phyloP scores from a whole-genome alignment of 257 asterid species.

The Jacaranda mimosifolia region DNA sequence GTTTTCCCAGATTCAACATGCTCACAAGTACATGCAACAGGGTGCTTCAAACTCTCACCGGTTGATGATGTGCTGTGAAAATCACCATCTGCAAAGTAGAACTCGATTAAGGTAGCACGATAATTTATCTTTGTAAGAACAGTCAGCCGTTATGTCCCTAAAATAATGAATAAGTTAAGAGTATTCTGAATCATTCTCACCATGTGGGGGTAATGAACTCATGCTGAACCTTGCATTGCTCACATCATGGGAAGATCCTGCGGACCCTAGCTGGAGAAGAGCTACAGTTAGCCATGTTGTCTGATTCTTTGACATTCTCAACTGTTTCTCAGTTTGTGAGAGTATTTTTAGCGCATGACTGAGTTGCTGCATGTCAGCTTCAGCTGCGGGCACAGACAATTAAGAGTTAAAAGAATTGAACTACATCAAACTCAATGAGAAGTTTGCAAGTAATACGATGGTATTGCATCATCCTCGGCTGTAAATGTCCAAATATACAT shows the following conservation, averaged over 20 bases:
- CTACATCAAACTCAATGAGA: too few relatives aligned
- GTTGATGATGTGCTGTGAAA: slow-evolving; percentile 73
- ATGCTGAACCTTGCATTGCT: slow-evolving; percentile 55
- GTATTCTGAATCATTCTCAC: slow-evolving; percentile 43
- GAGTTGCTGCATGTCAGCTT: slow-evolving; percentile 77
- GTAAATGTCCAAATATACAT: too few relatives aligned
- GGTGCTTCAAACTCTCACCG: slow-evolving; percentile 72
- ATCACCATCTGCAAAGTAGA: slow-evolving; percentile 63
- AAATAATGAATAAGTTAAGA: neutral
- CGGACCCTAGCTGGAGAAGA: slow-evolving; percentile 77
- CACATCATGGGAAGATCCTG: slow-evolving; percentile 50
- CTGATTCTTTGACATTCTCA: slow-evolving; percentile 79
- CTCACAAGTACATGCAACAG: slow-evolving; percentile 51
- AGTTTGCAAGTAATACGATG: too few relatives aligned
- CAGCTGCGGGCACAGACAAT: slow-evolving; percentile 56
- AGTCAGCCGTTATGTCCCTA: neutral
- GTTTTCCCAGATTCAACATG: slow-evolving; percentile 43
- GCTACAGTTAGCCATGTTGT: slow-evolving; percentile 85
- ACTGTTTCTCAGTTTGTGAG: slow-evolving; percentile 85
- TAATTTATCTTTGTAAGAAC: neutral
- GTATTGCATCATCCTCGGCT: too few relatives aligned
- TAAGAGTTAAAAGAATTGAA: too few relatives aligned
- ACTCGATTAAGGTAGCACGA: neutral
- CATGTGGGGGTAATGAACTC: slow-evolving; percentile 56
- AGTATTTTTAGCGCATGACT: slow-evolving; percentile 81